Evolutionary conservation across 495 filamentous ascomycete species (phyloP), one percentile per base, ranked within the genome.

Genomic region (Umbilicaria muhlenbergii): DNA sequence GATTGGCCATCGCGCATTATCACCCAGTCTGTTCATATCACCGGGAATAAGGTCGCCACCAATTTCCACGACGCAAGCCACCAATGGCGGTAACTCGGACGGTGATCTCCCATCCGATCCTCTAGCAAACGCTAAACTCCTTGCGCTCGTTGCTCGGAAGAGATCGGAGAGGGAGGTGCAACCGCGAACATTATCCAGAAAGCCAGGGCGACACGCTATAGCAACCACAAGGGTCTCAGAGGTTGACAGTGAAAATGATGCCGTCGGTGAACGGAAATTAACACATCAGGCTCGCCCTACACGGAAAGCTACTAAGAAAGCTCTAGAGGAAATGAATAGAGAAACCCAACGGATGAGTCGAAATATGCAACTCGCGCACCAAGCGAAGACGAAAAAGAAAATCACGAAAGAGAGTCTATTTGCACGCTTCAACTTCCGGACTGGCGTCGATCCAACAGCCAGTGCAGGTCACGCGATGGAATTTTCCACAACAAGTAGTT

Each of bases 251-350:
- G 75, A 73, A 11, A 71, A 73, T 18, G 74, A 80, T 47, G 72
- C 71, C 32, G 67, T 64, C 8, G 73, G 67, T 31, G 78, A 63
- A 5, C 62, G 66, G 32, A 77, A 69, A 45, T 58, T 84, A 28
- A 74, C 74, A 1, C 78, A 84, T 45, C 66, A 78, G 32, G 59
- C 75, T 12, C 75, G 78, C 6, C 81, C 86, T 5, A 65, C 81
- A 3, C 75, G 91, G 1, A 94, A 87, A 52, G 91, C 91, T 3
- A 86, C 88, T 63, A 96, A 92, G 65, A 94, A 89, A 65, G 91
- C 92, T 0, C 44, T 94, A n/a, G 83, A 94, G 60, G 89, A 96
- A 54, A 94, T 96, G 79, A 75, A 75, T 44, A 70, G 83, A 36
- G 91, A 96, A 60, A 94, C 89, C 1, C 88, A 95, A 60, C 79